Evolutionary conservation across 495 filamentous ascomycete species (phyloP), one percentile per base, ranked within the genome.

Genomic region (Immersiella caudata): DNA sequence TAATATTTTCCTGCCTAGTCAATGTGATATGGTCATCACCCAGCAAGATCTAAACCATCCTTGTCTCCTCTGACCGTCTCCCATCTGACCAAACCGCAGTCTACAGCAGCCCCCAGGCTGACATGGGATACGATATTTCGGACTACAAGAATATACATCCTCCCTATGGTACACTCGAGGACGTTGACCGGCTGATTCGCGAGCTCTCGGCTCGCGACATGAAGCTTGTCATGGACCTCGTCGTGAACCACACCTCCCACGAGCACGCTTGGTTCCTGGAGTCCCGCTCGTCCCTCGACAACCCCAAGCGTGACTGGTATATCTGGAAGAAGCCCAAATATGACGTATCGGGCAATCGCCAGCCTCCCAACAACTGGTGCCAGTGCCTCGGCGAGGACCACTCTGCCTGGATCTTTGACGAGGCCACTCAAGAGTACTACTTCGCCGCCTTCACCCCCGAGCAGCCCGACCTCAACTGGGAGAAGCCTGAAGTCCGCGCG

Each of bases 381-480:
- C 24, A 25, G 8, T 25, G 20, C 51, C 20, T 55, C 1, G 51
- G 24, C 20, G 51, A 55, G 20, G 20, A 21, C 2, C 20, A 55
- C 20, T 55, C 51, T 1, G 51, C 82, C 5, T 91, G 89, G 89
- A 75, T 84, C 60, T 90, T 79, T 65, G 87, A 89, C 57, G 84
- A 86, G 60, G 67, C 68, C 0, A 87, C 86, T 0, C 76, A 83
- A 20, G 84, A 91, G 73, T 91, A 91, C 74, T 91, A 90, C 69
- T 84, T 91, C 9, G 86, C 89, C 64, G 76, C 90, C 14, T 91
- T 88, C 70, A 80, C 81, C n/a, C 77, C 76, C 0, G 80, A 84
- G 60, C 88, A 91, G 66, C 87, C 89, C 0, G 89, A 91, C 70
- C 81, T 91, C 1, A 91, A 91, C 78, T 91, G 88, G 87, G 88